Evolutionary conservation across 108 stramenopile genomes (phyloP).

Genomic region (Nannochloropsis gaditana): DNA sequence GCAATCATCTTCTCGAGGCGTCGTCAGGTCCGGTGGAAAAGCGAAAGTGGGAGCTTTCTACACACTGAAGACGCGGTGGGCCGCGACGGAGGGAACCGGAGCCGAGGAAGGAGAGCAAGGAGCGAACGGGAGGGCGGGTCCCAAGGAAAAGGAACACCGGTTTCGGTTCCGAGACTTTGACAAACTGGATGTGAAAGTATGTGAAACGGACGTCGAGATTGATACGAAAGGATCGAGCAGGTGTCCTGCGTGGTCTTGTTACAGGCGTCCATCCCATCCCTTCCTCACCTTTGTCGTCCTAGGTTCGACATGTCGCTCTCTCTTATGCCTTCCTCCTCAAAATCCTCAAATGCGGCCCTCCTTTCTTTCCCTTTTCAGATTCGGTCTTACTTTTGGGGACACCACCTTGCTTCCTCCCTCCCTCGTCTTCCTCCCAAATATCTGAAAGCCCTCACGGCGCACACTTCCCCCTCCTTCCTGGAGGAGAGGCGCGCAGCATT

Average conservation of each 20-base stretch:
- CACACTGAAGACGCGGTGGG: background rate
- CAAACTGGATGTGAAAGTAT: background rate
- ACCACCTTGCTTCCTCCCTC: background rate
- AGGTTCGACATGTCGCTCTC: too few relatives aligned
- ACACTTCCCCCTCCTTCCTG: background rate
- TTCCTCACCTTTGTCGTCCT: too few relatives aligned
- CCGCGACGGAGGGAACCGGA: background rate
- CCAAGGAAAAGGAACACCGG: background rate
- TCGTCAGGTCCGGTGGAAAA: background rate
- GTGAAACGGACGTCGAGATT: background rate
- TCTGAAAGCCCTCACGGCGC: background rate
- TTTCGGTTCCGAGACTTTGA: background rate
- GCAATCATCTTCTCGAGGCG: background rate
- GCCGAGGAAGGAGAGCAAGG: background rate
- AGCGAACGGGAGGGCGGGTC: background rate
- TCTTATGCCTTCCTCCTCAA: background rate
- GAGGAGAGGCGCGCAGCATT: background rate
- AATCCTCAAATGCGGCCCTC: background rate
- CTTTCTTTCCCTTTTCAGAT: background rate
- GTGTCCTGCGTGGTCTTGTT: too few relatives aligned
- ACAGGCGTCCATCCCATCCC: too few relatives aligned
- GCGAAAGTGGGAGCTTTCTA: background rate
- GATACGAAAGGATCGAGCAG: background rate
- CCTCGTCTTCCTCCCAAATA: background rate
- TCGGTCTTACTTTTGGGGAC: background rate